Evolutionary conservation across 768 basidiomycete species (phyloP), one percentile per base, ranked within the genome.

Genomic region (Leccinum rimulosum): DNA sequence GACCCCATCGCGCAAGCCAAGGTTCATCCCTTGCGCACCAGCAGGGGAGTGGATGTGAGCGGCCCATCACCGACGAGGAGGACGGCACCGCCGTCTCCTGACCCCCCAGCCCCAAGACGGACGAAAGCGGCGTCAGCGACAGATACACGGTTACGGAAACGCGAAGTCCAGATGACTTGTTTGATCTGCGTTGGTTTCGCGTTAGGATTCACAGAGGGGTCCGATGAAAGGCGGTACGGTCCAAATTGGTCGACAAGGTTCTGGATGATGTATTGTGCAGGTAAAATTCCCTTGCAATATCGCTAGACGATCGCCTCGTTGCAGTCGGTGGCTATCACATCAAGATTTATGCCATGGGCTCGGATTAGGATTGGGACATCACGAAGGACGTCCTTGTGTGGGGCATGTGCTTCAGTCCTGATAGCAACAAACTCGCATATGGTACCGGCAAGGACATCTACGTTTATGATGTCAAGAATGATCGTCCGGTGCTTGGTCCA

Each of bases 11-110:
- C 82, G 75, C 17, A 84, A 69, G 10, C 83, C 80, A 19, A 84
- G 75, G 60, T 83, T 83, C 82, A 84, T 81, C 12, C 83, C 83
- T 56, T 83, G 82, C 1, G 83, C 83, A 2, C 83, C 83, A 38
- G 7, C 15, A 38, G 73, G 2, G 82, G 22, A 22, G 22, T 22
- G 22, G 22, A 1, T 22, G 22, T 22, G 22, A 22, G 22, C 22
- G 22, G 22, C 22, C n/a, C 80, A 61, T 81, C 79, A 4, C 80
- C 79, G 6, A 78, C 31, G 38, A 82, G 62, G 36, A 72, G 19
- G 56, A 71, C 48, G 10, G 50, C 66, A 38, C 36, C 36, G 2
- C 69, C 71, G 15, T 56, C 53, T 11, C 14, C 49, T 6, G 53
- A 6, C 3, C 55, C 61, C 15, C 36, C 54, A 3, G 54, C 48